Conservation (phyloP, 495 filamentous ascomycete species). For the Podospora fimiseda region DNA sequence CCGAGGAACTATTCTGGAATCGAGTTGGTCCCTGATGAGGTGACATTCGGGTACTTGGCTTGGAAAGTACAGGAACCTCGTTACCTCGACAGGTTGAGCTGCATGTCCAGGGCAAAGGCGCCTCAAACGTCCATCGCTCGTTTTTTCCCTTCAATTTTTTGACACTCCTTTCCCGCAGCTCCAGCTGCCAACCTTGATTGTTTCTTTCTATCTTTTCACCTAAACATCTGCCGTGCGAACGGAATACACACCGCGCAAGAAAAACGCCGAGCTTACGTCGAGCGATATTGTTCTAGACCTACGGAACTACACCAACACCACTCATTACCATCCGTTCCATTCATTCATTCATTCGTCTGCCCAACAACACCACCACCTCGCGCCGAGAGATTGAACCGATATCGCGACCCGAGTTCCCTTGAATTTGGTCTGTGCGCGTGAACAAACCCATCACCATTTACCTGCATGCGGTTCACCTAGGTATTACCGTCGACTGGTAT, state of each 20-base stretch:
- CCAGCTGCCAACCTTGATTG: not conserved
- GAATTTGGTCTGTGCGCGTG: not conserved
- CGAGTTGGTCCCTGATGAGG: constrained; percentile 15
- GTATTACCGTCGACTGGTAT: not conserved
- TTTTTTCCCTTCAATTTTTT: too few species aligned
- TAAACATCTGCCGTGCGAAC: not conserved
- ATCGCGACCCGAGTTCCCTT: constrained; percentile 1
- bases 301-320: not conserved
- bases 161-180: not conserved
- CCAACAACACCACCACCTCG: constrained; percentile 4
- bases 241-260: not conserved
- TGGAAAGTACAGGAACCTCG: constrained; percentile 16
- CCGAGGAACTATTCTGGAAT: constrained; percentile 22
- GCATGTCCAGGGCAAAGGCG: constrained; percentile 8
- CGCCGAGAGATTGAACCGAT: constrained; percentile 5
- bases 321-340: not conserved
- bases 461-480: not conserved
- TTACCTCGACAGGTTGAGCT: constrained; percentile 7
- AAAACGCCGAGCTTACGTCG: not conserved
- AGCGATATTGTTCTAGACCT: not conserved
- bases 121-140: constrained; percentile 13
- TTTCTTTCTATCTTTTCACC: not conserved
- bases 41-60: constrained; percentile 18
- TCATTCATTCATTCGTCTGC: not conserved
- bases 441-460: not conserved